Base-by-base conservation (phyloP, 106 monocot species). In the Triglochin maritima region DNA sequence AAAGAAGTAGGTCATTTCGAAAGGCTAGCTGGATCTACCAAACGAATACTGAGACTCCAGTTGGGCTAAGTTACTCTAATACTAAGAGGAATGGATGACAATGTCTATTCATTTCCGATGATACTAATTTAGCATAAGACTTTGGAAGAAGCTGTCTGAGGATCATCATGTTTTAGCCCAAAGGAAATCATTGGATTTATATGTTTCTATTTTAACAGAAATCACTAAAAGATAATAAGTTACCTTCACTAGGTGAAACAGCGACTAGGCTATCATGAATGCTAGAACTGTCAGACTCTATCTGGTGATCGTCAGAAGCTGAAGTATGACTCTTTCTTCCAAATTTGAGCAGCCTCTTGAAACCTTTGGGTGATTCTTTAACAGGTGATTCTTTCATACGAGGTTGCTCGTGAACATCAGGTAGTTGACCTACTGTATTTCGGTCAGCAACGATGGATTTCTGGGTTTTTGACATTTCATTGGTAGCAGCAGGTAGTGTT, bases 261-360 rank as follows among this genome's bases (percentile, higher is more conserved):
- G 29, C 29, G 14, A 6, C 14, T 17, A 3, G 3, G 9, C 42
- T 57, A 67, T 85, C 84, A 67, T 84, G 78, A 62, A 60, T 70
- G 45, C 75, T 62, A 5, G 74, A 78, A 53, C 75, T 70, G 68
- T 86, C 81, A 17, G 78, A 79, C 54, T 79, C 84, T 1, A 61
- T 11, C 43, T 68, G 65, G 46, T 49, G 68, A 46, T 86, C 90
- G 17, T 78, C 77, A 14, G 66, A 65, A 66, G 62, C 59, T 66
- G 85, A 83, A 47, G 15, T 57, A 13, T 79, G 81, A 73, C 69
- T 78, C 78, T 83, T 89, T 64, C 79, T 89, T 58, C 86, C 89
- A 74, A 94, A 87, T 64, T 94, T 94, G 63, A 84, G 72, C 57
- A 94, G 67, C 72, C 84, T 89, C 68, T 86, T 82, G 46, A 94